phyloP scores from a whole-genome alignment of 129 eudicot species.

The Chrysanthemum makinoi region DNA sequence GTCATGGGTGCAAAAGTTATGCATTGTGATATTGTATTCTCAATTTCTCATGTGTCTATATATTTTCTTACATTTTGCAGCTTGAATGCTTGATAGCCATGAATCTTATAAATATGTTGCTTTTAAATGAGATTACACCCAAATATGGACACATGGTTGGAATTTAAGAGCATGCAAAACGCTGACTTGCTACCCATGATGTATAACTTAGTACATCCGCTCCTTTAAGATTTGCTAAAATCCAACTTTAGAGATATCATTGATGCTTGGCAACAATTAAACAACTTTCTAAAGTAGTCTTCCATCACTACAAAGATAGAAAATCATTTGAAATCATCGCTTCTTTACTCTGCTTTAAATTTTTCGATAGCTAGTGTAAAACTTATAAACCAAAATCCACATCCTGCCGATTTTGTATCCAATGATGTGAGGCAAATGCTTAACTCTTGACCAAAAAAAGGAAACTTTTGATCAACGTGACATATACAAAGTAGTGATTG shows the following conservation, averaged over 20 bases:
- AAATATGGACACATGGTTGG: neutral
- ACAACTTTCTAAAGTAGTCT: too few species aligned
- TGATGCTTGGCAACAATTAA: neutral
- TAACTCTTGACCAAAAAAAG: too few species aligned
- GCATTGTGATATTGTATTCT: neutral
- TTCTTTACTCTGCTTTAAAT: too few species aligned
- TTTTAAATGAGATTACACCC: neutral
- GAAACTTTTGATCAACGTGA: too few species aligned
- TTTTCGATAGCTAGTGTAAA: too few species aligned
- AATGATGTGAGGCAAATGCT: too few species aligned
- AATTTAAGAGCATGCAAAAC: constrained; percentile 9
- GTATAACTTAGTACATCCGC: neutral
- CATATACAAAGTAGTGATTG: too few species aligned
- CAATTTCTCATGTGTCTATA: constrained; percentile 12
- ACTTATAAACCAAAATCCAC: too few species aligned
- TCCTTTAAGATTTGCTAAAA: constrained; percentile 12
- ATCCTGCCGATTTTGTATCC: too few species aligned
- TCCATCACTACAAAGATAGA: too few species aligned
- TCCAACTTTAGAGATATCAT: neutral
- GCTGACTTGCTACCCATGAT: neutral
- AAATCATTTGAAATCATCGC: too few species aligned
- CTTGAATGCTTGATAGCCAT: neutral
- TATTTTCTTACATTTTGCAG: neutral
- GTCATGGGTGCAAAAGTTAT: neutral
- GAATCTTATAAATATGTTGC: neutral